A percentile compares a stretch with the other conserved stretches of the same genome.
phyloP scores from a whole-genome alignment of 352 stramenopile species.

The Saprolegnia diclina region DNA sequence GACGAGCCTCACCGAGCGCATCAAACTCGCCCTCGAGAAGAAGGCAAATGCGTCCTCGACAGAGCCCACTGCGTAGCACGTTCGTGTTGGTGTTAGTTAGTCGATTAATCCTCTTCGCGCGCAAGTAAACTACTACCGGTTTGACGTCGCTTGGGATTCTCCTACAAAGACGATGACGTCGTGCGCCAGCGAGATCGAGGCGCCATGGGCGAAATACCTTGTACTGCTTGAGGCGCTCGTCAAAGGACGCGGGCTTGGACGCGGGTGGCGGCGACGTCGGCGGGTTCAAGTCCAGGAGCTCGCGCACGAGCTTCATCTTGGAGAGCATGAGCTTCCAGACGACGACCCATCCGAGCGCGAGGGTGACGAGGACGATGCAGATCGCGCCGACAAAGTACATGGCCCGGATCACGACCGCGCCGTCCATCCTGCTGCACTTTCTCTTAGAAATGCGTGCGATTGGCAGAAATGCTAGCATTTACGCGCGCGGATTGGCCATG shows the following conservation, averaged over 20 bases:
- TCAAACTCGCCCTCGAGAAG: neutral
- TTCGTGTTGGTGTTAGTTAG: too few relatives aligned
- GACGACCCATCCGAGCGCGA: conserved; percentile 67
- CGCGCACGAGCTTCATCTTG: conserved; percentile 78
- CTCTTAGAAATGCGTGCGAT: neutral
- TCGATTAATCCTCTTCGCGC: neutral
- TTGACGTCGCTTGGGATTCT: conserved; percentile 19
- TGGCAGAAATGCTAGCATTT: neutral
- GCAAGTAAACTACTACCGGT: conserved; percentile 15
- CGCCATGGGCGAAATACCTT: conserved; percentile 7
- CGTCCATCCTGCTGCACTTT: conserved; percentile 14
- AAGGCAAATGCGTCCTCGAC: neutral
- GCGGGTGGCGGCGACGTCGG: conserved; percentile 34
- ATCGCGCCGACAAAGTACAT: conserved; percentile 69
- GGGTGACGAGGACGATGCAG: conserved; percentile 76
- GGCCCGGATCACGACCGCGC: conserved; percentile 51
- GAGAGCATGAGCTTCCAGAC: conserved; percentile 80
- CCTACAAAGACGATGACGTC: conserved; percentile 1
- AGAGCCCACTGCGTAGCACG: neutral
- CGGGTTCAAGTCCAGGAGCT: conserved; percentile 79
- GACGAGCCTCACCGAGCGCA: neutral
- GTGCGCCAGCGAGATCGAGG: neutral
- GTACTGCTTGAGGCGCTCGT: conserved; percentile 37
- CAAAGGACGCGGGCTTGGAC: conserved; percentile 46
- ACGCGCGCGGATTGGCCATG: too few relatives aligned